A percentile compares a stretch with the other conserved stretches of the same genome.
These are phyloP conservation scores for Penicillium coffeae DNA, from an alignment of 495 filamentous ascomycete species.

Conservation along the genomic window DNA sequence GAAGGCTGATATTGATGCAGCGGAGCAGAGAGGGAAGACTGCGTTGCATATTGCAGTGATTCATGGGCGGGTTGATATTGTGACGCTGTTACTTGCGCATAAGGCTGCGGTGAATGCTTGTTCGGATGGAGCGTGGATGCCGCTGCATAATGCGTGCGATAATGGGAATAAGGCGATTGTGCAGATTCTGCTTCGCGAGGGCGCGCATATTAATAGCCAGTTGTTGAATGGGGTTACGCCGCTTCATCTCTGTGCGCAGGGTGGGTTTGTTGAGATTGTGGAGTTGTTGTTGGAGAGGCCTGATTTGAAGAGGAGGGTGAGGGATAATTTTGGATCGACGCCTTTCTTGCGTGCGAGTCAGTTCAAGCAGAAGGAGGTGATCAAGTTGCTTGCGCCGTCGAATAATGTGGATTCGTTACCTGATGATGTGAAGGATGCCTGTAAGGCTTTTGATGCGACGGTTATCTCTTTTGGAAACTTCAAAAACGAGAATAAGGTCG, in stretches of 20 bases:
- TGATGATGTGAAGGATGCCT: slow-evolving; percentile 52
- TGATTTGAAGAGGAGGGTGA: slow-evolving; percentile 43
- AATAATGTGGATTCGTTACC: slow-evolving; percentile 50
- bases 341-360: slow-evolving; percentile 58
- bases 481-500: slow-evolving; percentile 57
- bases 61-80: slow-evolving; percentile 50
- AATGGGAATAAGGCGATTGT: slow-evolving; percentile 50
- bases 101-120: slow-evolving; percentile 51
- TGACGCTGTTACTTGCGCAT: slow-evolving; percentile 50
- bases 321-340: slow-evolving; percentile 61
- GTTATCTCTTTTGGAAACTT: slow-evolving; percentile 68
- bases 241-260: slow-evolving; percentile 59
- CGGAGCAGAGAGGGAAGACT: slow-evolving; percentile 57
- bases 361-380: slow-evolving; percentile 54
- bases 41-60: slow-evolving; percentile 57
- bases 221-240: slow-evolving; percentile 58
- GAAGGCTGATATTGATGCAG: slow-evolving; percentile 45
- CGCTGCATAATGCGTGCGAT: slow-evolving; percentile 61
- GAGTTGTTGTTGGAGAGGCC: slow-evolving; percentile 45
- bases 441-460: slow-evolving; percentile 60
- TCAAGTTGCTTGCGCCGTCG: slow-evolving; percentile 52
- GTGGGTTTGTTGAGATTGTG: slow-evolving; percentile 55
- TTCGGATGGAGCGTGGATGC: slow-evolving; percentile 61
- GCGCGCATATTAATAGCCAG: slow-evolving; percentile 54
- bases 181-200: slow-evolving; percentile 43